These are phyloP conservation scores for Hebeloma cylindrosporum DNA, from an alignment of 768 basidiomycete genomes.

Conservation along the genomic window DNA sequence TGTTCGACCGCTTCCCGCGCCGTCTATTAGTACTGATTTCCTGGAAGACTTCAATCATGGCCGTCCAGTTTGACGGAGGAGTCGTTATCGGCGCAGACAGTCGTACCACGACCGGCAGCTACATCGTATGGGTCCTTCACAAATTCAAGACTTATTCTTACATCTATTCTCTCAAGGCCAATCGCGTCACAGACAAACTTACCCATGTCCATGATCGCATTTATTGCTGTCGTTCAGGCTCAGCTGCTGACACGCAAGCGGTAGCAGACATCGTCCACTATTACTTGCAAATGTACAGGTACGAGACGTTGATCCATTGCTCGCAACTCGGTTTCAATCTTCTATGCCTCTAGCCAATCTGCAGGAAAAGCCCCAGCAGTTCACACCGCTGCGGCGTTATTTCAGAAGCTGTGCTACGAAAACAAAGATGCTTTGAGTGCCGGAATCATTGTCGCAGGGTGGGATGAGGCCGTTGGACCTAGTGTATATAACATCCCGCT, in stretches of 20 bases:
- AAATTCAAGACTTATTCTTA: slow-evolving; percentile 7
- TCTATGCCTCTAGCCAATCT: slow-evolving; percentile 43
- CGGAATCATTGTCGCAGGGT: slow-evolving; percentile 97
- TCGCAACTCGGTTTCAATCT: slow-evolving; percentile 5
- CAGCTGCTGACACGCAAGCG: slow-evolving; percentile 96
- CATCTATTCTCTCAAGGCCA: slow-evolving; percentile 56
- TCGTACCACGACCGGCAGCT: slow-evolving; percentile 94
- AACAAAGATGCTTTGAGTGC: slow-evolving; percentile 90
- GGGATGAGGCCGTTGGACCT: slow-evolving; percentile 90
- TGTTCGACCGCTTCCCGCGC: slow-evolving; percentile 30
- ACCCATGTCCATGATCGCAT: slow-evolving; percentile 96
- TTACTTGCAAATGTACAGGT: slow-evolving; percentile 76
- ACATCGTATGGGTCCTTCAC: slow-evolving; percentile 64
- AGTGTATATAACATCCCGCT: slow-evolving; percentile 97
- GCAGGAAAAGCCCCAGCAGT: slow-evolving; percentile 73
- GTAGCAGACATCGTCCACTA: slow-evolving; percentile 90
- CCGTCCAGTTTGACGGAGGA: slow-evolving; percentile 92
- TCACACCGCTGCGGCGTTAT: slow-evolving; percentile 74
- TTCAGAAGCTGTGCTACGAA: slow-evolving; percentile 87
- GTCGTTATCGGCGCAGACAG: slow-evolving; percentile 97
- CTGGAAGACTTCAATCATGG: slow-evolving; percentile 95
- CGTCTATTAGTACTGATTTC: neutral
- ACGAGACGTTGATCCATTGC: slow-evolving; percentile 27
- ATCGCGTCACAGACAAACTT: slow-evolving; percentile 98
- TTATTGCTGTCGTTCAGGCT: slow-evolving; percentile 98